Percentiles rank a stretch among this genome's conserved stretches.
phyloP scores from a whole-genome alignment of 306 rosid genomes.

The Prunus dulcis region DNA sequence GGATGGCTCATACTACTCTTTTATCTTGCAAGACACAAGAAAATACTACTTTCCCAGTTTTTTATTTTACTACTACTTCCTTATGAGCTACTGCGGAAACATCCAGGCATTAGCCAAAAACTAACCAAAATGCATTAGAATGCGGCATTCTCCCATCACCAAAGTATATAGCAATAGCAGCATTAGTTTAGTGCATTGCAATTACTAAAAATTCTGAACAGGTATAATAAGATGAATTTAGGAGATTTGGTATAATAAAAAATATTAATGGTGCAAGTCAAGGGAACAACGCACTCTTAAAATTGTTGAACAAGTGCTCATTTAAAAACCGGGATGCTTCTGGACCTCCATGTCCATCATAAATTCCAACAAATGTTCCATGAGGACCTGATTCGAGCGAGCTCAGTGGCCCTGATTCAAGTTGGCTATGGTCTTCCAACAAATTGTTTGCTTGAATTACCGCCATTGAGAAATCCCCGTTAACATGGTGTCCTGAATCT shows the following conservation, averaged over 20 bases:
- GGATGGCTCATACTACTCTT: background rate
- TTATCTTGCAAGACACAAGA: background rate
- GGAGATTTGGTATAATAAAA: background rate
- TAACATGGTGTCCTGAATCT: constrained; percentile 66
- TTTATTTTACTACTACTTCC: background rate
- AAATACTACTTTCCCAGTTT: background rate
- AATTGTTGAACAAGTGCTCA: constrained; percentile 56
- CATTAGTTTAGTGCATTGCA: background rate
- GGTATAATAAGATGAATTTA: background rate
- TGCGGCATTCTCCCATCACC: background rate
- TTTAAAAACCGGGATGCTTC: constrained; percentile 79
- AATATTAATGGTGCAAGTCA: background rate
- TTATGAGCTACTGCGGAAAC: background rate
- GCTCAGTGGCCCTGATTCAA: constrained; percentile 84
- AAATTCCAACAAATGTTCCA: constrained; percentile 88
- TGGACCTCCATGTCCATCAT: constrained; percentile 98
- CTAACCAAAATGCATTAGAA: background rate
- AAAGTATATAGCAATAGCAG: background rate
- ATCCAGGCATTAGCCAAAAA: background rate
- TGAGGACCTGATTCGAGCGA: constrained; percentile 45
- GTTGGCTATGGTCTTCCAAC: constrained; percentile 94
- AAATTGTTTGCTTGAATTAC: constrained; percentile 89
- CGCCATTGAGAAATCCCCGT: constrained; percentile 95
- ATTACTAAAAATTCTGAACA: background rate
- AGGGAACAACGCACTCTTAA: constrained; percentile 60